Evolutionary conservation across 805 yeast species (phyloP), one percentile per base, ranked within the genome.

Genomic region (Pichia californica): DNA sequence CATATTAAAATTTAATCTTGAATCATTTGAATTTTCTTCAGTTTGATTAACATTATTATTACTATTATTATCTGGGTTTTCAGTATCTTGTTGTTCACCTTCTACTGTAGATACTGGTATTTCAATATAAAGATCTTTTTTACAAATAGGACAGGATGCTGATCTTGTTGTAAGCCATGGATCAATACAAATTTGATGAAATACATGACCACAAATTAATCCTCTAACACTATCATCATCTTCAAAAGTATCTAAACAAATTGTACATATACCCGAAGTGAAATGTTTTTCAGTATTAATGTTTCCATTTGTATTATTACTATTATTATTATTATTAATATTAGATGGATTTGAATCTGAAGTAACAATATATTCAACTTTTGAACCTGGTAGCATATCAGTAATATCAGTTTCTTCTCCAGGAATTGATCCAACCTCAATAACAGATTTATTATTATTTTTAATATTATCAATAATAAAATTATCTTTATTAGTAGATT

Each of bases 111-210:
- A 6, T 7, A 32, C 10, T 7, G 26, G 19, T 2, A 56, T 56
- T 15, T 46, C 47, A 27, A 56, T 38, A 34, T 59, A 56, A 38
- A 56, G 55, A 57, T 80, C 88, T 27, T 81, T 65, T 55, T 85
- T 83, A 62, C 95, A 86, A 69, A 81, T 77, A 8, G 95, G 95
- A 58, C 95, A 86, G 53, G 86, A 81, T 1, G 88, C 89, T 37
- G 83, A 72, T 51, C 91, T 68, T 49, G 76, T 74, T 3, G 77
- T 79, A 37, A 86, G 66, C 95, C 95, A 86, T 2, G 89, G 89
- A 50, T 82, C 88, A 41, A 87, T 71, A 62, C 95, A 86, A 15
- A 73, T 81, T 19, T 80, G 70, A 56, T 86, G 95, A 71, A 80
- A 86, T 2, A 82, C 88, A 61, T 86, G 95, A 3, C 88, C 88